Evolutionary conservation across 306 rosid genomes (phyloP), one percentile per base, ranked within the genome.

Genomic region (Pachyrhizus erosus): DNA sequence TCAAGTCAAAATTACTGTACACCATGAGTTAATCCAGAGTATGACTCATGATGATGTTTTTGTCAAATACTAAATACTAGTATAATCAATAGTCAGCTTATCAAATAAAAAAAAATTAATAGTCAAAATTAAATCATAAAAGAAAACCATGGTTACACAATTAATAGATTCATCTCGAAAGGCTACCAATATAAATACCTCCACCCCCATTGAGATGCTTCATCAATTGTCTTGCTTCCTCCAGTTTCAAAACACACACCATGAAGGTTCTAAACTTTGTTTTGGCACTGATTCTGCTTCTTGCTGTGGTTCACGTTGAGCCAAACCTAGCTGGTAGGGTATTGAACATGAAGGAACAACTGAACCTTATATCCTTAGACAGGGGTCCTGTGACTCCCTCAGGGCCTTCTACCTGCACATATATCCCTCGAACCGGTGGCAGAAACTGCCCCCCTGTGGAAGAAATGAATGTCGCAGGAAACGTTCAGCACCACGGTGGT

Each of bases 381-480:
- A 91, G 85, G 78, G 94, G 91, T 23, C 71, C 86, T 6, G 82
- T 86, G 29, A 75, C 94, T 64, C 87, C 97, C 11, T 84, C 93
- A 5, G 91, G 86, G 5, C 77, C 96, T 10, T 92, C 93, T 6
- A 82, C 82, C 3, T 94, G 98, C 86, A 94, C 98, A 9, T 92
- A 37, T 86, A 89, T 90, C 67, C 97, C 98, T 0, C 91, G 93
- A 14, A 81, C 85, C 1, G 92, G 92, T 7, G 97, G 97, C 27
- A 62, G 83, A 1, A 57, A 64, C 1, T 94, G 98, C 61, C 96
- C 90, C 66, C 96, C 89, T 1, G 85, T 79, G 29, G 62, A 88
- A 5, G 87, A 79, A 80, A 91, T 83, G 88, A 81, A 87, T n/a
- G 61, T 80, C 0, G 84, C 90, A 24, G 69, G 77, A 77, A 20